These are phyloP conservation scores for Prunus salicina DNA, from an alignment of 306 rosid genomes.

Conservation along the genomic window DNA sequence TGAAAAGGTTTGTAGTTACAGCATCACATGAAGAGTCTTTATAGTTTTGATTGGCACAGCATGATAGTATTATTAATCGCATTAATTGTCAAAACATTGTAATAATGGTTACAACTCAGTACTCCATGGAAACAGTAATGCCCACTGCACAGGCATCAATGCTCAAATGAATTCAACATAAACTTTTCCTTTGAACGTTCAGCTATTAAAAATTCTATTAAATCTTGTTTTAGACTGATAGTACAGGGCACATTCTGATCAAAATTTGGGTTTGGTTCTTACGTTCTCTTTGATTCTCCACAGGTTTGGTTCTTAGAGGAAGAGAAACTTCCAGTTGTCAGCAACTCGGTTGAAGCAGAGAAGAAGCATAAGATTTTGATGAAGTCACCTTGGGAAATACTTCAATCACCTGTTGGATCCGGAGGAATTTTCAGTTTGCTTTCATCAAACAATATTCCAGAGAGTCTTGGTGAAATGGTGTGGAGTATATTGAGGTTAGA, in stretches of 20 bases:
- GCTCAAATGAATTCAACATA: not conserved
- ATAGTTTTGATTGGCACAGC: constrained; percentile 15
- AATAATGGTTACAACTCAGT: not conserved
- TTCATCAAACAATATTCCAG: constrained; percentile 52
- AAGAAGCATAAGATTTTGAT: constrained; percentile 63
- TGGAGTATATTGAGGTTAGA: constrained; percentile 79
- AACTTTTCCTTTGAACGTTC: not conserved
- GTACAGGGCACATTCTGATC: not conserved
- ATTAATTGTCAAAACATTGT: not conserved
- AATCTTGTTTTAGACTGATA: not conserved
- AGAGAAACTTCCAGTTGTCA: constrained; percentile 82
- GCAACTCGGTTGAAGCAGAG: constrained; percentile 52
- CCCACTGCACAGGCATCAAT: not conserved
- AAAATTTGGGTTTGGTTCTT: not conserved
- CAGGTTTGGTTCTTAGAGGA: constrained; percentile 88
- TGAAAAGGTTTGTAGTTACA: constrained; percentile 52
- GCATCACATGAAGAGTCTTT: constrained; percentile 17
- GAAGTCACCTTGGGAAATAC: constrained; percentile 97
- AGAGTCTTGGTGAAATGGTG: constrained; percentile 52
- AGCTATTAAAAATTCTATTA: not conserved
- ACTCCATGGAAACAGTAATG: not conserved
- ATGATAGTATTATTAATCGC: not conserved
- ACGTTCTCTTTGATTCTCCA: constrained; percentile 14
- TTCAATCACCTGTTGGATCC: constrained; percentile 76
- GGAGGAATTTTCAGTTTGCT: constrained; percentile 79